A percentile compares a stretch with the other conserved stretches of the same genome.
Conservation (phyloP, 768 basidiomycete species). For the Termitomyces sp. region DNA sequence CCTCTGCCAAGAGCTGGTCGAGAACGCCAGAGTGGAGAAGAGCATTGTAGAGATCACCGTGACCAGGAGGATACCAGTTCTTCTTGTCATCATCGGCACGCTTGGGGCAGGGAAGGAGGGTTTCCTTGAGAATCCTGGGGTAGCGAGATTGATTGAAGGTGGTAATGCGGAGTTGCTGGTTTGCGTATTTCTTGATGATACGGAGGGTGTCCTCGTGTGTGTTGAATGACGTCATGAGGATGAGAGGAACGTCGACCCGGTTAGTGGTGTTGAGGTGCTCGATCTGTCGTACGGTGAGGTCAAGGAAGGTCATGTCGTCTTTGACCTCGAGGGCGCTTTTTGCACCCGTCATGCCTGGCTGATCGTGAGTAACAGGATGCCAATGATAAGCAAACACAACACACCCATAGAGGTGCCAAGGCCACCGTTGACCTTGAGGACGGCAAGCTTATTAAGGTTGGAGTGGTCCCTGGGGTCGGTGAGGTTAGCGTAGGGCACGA, state of each 20-base stretch:
- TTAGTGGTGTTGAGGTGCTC: slow-evolving; percentile 88
- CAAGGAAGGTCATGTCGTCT: slow-evolving; percentile 97
- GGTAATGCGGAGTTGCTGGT: slow-evolving; percentile 90
- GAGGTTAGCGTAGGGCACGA: slow-evolving; percentile 77
- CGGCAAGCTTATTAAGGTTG: slow-evolving; percentile 87
- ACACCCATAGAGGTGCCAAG: slow-evolving; percentile 86
- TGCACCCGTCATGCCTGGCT: slow-evolving; percentile 74
- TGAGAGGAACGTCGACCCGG: slow-evolving; percentile 89
- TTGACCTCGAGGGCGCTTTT: slow-evolving; percentile 95
- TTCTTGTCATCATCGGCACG: slow-evolving; percentile 79
- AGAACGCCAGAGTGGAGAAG: slow-evolving; percentile 86
- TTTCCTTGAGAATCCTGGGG: slow-evolving; percentile 89
- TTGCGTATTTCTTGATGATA: slow-evolving; percentile 95
- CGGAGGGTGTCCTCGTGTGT: slow-evolving; percentile 94
- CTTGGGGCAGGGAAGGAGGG: slow-evolving; percentile 78
- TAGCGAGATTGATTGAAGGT: slow-evolving; percentile 94
- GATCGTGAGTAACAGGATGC: slow-evolving; percentile 1
- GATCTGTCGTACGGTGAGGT: slow-evolving; percentile 90
- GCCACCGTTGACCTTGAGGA: slow-evolving; percentile 94
- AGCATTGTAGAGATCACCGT: slow-evolving; percentile 95
- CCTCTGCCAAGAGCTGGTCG: slow-evolving; percentile 82
- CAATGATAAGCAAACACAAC: slow-evolving; percentile 16
- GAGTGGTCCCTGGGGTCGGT: slow-evolving; percentile 50
- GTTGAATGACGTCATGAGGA: slow-evolving; percentile 99
- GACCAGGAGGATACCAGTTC: slow-evolving; percentile 95